Base-by-base conservation (phyloP, 371 early-diverging fungal species). In the Mucor piriformis region DNA sequence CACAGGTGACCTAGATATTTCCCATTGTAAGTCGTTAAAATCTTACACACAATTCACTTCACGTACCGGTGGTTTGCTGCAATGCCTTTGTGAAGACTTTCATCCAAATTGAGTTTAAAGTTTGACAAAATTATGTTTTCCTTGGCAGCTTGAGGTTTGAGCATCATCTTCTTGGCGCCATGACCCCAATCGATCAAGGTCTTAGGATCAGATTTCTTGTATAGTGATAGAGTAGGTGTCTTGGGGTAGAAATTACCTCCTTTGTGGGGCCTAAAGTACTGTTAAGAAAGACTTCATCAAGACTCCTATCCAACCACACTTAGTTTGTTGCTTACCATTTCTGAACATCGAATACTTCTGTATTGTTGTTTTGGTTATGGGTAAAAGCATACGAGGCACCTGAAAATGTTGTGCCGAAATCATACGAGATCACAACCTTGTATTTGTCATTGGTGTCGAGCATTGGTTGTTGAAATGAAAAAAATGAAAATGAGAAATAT, bases 331-430 rank as follows among this genome's bases (percentile, higher is more conserved):
- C n/a, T 53, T 71, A 81, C 85, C 85, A 84, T 66, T 77, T 73
- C 46, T 76, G 73, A 49, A 84, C 69, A 57, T 85, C 85, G 37
- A 74, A 77, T 25, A 85, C 71, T 67, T 85, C 83, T 10, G 70
- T 59, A 7, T 43, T 38, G 24, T 69, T 61, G 24, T 73, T 73
- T 44, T 81, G 82, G 24, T 73, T 73, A 49, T 82, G 83, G 3
- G 77, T 74, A 42, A 81, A 81, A 7, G 83, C 80, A 66, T 83
- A 85, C 18, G 85, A 81, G 29, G 82, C 82, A n/a, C 85, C 85
- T 4, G 81, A 77, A 24, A 64, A 79, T 5, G 81, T 81, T 1
- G 81, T 81, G 25, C 81, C 81, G 57, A 81, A 81, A 33, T 81
- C 81, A 53, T 80, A 80, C 2, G 77, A 69, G 58, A 80, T 73